Base-by-base conservation (phyloP, 2,329 filamentous ascomycete species). In the Teratosphaeria epicoccoides region DNA sequence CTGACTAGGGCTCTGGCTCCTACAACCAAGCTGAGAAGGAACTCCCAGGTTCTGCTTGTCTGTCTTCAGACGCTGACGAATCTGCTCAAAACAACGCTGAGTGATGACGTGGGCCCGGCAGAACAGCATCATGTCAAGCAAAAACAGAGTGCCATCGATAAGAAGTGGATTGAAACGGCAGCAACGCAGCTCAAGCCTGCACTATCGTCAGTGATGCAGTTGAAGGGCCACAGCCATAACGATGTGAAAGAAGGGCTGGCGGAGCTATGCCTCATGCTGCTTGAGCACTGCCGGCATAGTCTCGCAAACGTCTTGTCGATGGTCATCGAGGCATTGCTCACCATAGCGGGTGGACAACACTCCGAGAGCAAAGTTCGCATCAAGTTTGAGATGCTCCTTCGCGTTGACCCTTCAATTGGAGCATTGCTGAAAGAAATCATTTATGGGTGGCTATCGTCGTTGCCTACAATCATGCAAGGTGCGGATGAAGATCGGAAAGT, bases 391-490 rank as follows among this genome's bases (percentile, higher is more conserved):
- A 77, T 83, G 55, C 71, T 94, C 24, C 72, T 84, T 5, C 76
- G 71, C 37, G 79, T 83, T 10, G 82, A 88, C 59, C 70, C 76
- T 1, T 72, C 78, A 47, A 74, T 90, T 1, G 71, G 77, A 3
- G 81, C 85, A 22, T 71, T 79, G 2, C 72, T 91, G 24, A 87
- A 87, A 59, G 78, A 76, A 24, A 84, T 80, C 0, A 75, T 94
- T 0, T 86, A 91, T 66, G 83, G 82, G 49, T 96, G 90, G 89
- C 78, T 90, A 23, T 80, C 81, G 2, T 84, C 87, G 40, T 77
- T 98, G 17, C 84, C 91, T 4, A 80, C 89, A 14, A 70, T 88
- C 12, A 90, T 96, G 82, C 88, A 91, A 65, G 81, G 83, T 7
- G 85, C 83, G 58, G 89, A 97, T 61, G 88, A 95, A 59, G 76